Conservation (phyloP, 2,329 filamentous ascomycete genomes). For the Colletotrichum musae region DNA sequence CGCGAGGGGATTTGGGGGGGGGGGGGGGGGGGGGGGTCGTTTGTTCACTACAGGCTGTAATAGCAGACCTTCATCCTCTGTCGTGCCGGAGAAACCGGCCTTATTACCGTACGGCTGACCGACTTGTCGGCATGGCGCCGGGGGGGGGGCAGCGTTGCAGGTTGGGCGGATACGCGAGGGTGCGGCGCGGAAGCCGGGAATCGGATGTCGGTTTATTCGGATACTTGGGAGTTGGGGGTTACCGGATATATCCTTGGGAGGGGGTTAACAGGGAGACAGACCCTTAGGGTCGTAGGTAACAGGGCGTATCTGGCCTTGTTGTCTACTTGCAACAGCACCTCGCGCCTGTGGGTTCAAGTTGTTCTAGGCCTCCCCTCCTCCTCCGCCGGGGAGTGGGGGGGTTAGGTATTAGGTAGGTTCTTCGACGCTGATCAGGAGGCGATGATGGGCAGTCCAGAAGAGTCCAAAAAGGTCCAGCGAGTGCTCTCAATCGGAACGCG, state of each 20-base stretch:
- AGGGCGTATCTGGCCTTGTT: background rate
- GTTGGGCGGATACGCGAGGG: background rate
- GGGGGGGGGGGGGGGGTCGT: background rate
- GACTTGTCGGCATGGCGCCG: conserved; percentile 9
- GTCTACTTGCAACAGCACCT: background rate
- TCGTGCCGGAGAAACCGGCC: background rate
- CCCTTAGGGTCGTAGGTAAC: conserved; percentile 8
- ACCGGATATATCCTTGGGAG: conserved; percentile 2
- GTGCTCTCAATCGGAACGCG: conserved; percentile 4
- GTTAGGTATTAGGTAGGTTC: background rate
- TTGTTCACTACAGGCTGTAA: background rate
- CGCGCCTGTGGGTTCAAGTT: background rate
- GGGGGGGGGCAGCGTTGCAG: background rate
- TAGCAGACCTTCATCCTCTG: background rate
- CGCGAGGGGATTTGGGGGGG: background rate
- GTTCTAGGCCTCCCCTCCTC: background rate
- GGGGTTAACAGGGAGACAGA: background rate
- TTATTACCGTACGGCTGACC: background rate
- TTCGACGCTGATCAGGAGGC: too few species aligned
- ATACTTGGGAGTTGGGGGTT: background rate
- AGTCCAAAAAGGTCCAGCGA: background rate
- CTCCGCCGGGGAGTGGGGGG: background rate
- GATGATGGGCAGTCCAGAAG: background rate
- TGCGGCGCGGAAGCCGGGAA: conserved; percentile 28
- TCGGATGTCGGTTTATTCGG: conserved; percentile 24